phyloP scores from a whole-genome alignment of 371 early-diverging fungal species.

The Mortierella sp. region DNA sequence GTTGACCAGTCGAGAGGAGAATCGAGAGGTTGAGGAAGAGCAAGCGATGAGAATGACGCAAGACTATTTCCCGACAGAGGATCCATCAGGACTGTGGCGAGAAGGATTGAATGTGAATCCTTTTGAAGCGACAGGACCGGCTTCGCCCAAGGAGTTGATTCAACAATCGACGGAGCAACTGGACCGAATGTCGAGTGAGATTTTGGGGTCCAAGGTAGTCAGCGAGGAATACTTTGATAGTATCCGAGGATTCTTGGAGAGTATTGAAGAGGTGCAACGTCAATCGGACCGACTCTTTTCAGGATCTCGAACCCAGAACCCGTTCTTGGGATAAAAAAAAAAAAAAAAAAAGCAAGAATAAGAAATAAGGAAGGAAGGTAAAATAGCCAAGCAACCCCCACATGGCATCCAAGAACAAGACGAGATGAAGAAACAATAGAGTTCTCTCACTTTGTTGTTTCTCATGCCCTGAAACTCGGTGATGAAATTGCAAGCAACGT shows the following conservation, averaged over 20 bases:
- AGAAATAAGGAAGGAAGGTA: too few species aligned
- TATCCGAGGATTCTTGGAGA: slow-evolving; percentile 43
- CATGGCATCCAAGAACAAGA: too few species aligned
- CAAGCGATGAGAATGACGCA: neutral
- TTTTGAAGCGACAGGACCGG: neutral
- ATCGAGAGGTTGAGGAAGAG: neutral
- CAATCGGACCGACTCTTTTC: slow-evolving; percentile 31
- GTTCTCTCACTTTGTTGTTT: too few species aligned
- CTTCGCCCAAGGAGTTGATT: neutral
- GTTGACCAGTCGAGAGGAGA: too few species aligned
- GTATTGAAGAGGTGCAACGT: slow-evolving; percentile 37
- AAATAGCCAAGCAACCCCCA: too few species aligned
- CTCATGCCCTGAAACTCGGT: too few species aligned
- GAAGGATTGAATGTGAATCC: slow-evolving; percentile 6
- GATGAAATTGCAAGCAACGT: too few species aligned
- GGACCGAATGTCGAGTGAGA: slow-evolving; percentile 38
- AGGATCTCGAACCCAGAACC: too few species aligned
- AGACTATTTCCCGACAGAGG: neutral
- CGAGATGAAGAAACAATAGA: too few species aligned
- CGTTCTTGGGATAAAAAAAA: too few species aligned
- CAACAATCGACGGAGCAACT: slow-evolving; percentile 28
- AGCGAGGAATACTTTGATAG: slow-evolving; percentile 49
- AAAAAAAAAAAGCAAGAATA: too few species aligned
- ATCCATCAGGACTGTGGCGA: neutral
- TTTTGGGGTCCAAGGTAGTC: slow-evolving; percentile 26